Conservation (phyloP, 1,284 basidiomycete genomes). For the Wolfiporia cocos region DNA sequence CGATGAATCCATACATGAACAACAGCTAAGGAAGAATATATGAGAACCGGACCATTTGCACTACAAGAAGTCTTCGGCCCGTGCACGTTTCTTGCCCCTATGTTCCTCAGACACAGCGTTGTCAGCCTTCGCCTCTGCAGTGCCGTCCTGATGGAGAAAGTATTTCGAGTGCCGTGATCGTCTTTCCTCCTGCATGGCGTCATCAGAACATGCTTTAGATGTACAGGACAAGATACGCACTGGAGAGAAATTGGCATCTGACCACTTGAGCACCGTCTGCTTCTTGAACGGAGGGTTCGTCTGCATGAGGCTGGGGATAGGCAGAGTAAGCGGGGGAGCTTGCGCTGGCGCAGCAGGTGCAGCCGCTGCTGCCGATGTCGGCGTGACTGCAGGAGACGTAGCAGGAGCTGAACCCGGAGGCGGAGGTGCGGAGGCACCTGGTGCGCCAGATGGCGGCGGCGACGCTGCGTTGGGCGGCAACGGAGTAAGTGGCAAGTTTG, state of each 20-base stretch:
- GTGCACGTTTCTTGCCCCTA: slow-evolving; percentile 70
- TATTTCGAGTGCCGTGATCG: slow-evolving; percentile 75
- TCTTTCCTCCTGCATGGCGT: slow-evolving; percentile 62
- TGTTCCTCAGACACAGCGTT: slow-evolving; percentile 42
- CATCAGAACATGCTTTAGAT: background rate
- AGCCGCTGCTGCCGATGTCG: background rate
- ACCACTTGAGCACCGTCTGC: slow-evolving; percentile 67
- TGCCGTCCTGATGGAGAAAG: slow-evolving; percentile 44
- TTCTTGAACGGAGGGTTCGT: slow-evolving; percentile 74
- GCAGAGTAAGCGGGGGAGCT: slow-evolving; percentile 37
- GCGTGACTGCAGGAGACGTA: background rate
- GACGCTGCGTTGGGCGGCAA: slow-evolving; percentile 17
- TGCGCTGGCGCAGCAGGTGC: slow-evolving; percentile 9
- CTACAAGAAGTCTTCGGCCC: slow-evolving; percentile 74
- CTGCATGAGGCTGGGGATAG: slow-evolving; percentile 53
- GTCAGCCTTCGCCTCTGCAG: slow-evolving; percentile 24
- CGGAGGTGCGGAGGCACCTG: slow-evolving; percentile 3
- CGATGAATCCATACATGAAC: no score
- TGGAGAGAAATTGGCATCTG: slow-evolving; percentile 71
- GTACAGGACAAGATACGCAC: slow-evolving; percentile 34
- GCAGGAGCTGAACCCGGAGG: slow-evolving; percentile 1
- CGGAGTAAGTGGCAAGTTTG: slow-evolving; percentile 13
- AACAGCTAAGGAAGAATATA: background rate
- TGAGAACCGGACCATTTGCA: slow-evolving; percentile 1
- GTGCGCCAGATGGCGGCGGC: slow-evolving; percentile 10